Conservation (phyloP, 305 asterid species). For the Petunia hybrid region DNA sequence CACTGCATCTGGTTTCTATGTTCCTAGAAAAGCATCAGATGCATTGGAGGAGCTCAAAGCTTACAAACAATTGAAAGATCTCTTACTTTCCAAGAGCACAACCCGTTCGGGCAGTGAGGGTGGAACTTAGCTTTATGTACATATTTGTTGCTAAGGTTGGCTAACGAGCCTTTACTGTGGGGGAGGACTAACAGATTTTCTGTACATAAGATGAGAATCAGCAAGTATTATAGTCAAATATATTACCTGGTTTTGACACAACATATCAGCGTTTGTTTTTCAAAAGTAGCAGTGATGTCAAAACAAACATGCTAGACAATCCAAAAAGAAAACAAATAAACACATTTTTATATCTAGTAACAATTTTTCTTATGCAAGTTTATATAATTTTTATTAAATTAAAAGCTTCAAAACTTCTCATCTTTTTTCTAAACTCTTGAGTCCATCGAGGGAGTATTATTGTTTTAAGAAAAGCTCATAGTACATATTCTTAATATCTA, state of each 20-base stretch:
- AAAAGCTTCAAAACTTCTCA: too few species aligned
- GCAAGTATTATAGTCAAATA: neutral
- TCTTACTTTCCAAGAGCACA: slow-evolving; percentile 75
- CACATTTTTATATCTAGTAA: too few species aligned
- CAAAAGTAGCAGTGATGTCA: neutral
- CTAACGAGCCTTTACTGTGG: neutral
- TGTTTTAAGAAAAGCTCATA: too few species aligned
- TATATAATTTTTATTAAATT: too few species aligned
- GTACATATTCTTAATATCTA: too few species aligned
- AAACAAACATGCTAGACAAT: neutral
- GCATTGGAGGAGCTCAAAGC: slow-evolving; percentile 90
- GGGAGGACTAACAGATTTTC: neutral
- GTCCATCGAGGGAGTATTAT: too few species aligned
- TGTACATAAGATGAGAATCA: slow-evolving; percentile 24
- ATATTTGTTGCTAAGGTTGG: slow-evolving; percentile 6
- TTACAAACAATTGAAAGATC: slow-evolving; percentile 71
- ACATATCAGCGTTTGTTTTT: neutral
- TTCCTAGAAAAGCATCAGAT: slow-evolving; percentile 77
- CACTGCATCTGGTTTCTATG: slow-evolving; percentile 61
- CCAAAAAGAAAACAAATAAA: too few species aligned
- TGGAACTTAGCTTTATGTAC: slow-evolving; percentile 35
- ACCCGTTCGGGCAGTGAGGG: slow-evolving; percentile 44
- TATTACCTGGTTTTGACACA: neutral
- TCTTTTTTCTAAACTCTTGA: too few species aligned
- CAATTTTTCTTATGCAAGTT: too few species aligned